phyloP scores from a whole-genome alignment of 805 yeast genomes.

The Starmerella geochares region DNA sequence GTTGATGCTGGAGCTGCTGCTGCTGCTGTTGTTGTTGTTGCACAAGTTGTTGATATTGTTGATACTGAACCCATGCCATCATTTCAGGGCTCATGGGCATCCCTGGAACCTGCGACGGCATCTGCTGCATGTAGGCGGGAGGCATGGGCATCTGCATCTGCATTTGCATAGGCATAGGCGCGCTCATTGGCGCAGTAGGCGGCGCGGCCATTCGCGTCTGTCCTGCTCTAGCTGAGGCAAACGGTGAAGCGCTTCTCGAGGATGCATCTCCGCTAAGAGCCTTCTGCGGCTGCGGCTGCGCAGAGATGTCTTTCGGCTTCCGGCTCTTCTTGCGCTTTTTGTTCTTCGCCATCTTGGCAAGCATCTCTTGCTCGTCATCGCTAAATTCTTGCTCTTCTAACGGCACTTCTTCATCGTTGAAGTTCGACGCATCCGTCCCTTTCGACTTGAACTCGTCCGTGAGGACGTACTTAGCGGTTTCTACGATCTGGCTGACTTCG shows the following conservation, averaged over 20 bases:
- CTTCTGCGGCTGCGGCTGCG: not conserved
- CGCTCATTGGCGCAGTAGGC: not conserved
- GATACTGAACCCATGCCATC: conserved; percentile 8
- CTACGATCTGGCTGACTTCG: conserved; percentile 65
- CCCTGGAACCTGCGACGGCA: conserved; percentile 8
- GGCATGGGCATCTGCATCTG: not conserved
- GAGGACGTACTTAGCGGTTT: conserved; percentile 65
- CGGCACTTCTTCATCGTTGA: conserved; percentile 88
- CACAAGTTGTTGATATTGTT: conserved; percentile 14
- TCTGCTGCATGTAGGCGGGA: not conserved
- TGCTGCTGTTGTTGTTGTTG: conserved; percentile 11
- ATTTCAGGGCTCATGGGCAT: conserved; percentile 7
- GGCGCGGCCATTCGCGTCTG: not conserved
- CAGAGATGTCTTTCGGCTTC: not conserved
- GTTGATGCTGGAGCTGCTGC: conserved; percentile 6
- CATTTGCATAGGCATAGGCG: not conserved
- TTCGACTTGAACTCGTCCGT: conserved; percentile 65
- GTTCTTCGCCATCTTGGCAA: conserved; percentile 54
- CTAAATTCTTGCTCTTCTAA: conserved; percentile 91
- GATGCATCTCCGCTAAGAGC: not conserved
- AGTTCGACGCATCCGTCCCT: conserved; percentile 92
- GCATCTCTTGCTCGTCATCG: conserved; percentile 83
- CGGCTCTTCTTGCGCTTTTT: conserved; percentile 40
- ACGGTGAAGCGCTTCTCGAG: not conserved
- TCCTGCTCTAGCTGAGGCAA: not conserved